These are phyloP conservation scores for Magnusiomyces sp. DNA, from an alignment of 1,139 yeast species.

Conservation along the genomic window DNA sequence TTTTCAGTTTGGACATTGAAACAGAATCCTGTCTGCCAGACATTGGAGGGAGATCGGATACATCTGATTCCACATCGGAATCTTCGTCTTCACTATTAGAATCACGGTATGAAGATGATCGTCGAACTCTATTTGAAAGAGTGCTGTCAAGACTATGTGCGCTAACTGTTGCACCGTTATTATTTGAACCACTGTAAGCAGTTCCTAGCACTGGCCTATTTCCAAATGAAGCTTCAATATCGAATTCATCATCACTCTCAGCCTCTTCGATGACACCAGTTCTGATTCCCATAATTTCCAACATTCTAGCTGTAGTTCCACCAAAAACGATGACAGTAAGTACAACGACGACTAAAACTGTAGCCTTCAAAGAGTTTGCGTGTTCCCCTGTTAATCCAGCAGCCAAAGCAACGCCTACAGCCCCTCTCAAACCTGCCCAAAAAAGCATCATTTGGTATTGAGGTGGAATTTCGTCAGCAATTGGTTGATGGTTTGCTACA, in stretches of 20 bases:
- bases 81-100: constrained; percentile 17
- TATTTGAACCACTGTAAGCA: neutral
- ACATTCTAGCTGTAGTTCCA: constrained; percentile 97
- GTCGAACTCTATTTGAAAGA: constrained; percentile 13
- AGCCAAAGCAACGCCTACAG: constrained; percentile 98
- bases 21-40: constrained; percentile 14
- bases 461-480: constrained; percentile 85
- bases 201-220: constrained; percentile 6
- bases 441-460: constrained; percentile 98
- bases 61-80: constrained; percentile 19
- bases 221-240: constrained; percentile 61
- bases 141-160: neutral
- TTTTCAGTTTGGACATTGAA: constrained; percentile 4
- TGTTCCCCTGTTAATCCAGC: constrained; percentile 96
- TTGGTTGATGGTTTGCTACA: constrained; percentile 12
- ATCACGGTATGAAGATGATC: constrained; percentile 21
- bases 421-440: constrained; percentile 99
- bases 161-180: neutral
- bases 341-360: constrained; percentile 93
- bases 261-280: constrained; percentile 82
- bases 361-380: constrained; percentile 81
- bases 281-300: constrained; percentile 85
- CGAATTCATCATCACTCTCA: constrained; percentile 90
- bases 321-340: constrained; percentile 94
- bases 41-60: constrained; percentile 30